These are phyloP conservation scores for Suillus tomentosus DNA, from an alignment of 768 basidiomycete genomes.

Conservation along the genomic window DNA sequence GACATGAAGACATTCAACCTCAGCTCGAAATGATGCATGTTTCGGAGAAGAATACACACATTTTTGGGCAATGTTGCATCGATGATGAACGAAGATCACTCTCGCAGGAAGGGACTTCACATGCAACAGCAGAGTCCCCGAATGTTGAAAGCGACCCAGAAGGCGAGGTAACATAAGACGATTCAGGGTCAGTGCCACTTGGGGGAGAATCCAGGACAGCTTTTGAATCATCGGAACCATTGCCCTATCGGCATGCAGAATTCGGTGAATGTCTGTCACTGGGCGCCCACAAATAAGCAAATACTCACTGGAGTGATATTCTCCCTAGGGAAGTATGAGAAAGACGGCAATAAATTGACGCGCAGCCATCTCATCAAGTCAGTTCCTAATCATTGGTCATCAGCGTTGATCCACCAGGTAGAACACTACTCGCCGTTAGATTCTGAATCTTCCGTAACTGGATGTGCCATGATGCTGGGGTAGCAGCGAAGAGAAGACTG, in stretches of 20 bases:
- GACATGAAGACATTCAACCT: not conserved
- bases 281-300: not conserved
- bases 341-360: not conserved
- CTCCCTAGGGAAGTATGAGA: not conserved
- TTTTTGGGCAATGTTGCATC: not conserved
- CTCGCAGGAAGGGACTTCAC: not conserved
- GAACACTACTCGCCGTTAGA: not conserved
- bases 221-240: not conserved
- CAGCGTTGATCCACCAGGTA: not conserved
- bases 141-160: not conserved
- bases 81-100: not conserved
- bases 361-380: not conserved
- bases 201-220: not conserved
- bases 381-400: not conserved
- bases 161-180: not conserved
- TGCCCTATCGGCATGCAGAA: not conserved
- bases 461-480: not conserved
- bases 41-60: not conserved
- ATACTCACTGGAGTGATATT: not conserved
- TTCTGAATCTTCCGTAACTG: not conserved
- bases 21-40: not conserved
- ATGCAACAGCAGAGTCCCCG: too few relatives aligned
- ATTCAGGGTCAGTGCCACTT: not conserved
- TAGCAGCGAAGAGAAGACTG: not conserved
- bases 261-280: not conserved